Base-by-base conservation (phyloP, 441 rosid genomes). In the Erodium chrysanthum region DNA sequence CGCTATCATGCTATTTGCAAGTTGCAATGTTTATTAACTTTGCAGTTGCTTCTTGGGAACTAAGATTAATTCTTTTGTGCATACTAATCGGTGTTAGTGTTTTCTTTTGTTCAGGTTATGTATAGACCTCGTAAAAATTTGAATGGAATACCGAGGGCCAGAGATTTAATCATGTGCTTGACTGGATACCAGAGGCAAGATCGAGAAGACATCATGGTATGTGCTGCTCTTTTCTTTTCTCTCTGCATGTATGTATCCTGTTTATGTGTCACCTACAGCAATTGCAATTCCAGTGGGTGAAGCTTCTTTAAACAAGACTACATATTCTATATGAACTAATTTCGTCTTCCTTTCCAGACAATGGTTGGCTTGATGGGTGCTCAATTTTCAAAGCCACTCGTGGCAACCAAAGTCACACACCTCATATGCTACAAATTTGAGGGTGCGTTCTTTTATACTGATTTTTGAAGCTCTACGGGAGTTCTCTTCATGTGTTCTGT, bases 301-400 rank as follows among this genome's bases (percentile, higher is more conserved):
- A 54, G 60, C 23, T 54, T 54, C 2, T 20, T 18, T 54, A 56
- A 56, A 17, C 25, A 7, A 10, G 17, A 60, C 17, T 22, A 29
- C 65, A 61, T 61, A 29, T 61, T 29, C 48, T 23, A 60, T 18
- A 23, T 17, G 17, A 44, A 68, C 48, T 31, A 29, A 27, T 61
- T 23, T 33, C 23, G 68, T 15, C 12, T 74, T 72, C 3, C 20
- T 82, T 82, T 52, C 56, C 82, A 95, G 99, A 80, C 85, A n/a
- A 91, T 95, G 99, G 99, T 88, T 73, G 71, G 80, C 64, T 75
- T 95, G 83, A 89, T 94, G 96, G 97, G 99, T 42, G 96, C 90
- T 14, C 85, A 84, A 61, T 91, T 91, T 84, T 91, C 92, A 2
- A 94, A 91, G 81, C 96, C 97, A 0, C 75, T 94, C 79, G 90